A percentile compares a stretch with the other conserved stretches of the same genome.
phyloP scores from a whole-genome alignment of 257 asterid genomes.

The Phtheirospermum japonicum region DNA sequence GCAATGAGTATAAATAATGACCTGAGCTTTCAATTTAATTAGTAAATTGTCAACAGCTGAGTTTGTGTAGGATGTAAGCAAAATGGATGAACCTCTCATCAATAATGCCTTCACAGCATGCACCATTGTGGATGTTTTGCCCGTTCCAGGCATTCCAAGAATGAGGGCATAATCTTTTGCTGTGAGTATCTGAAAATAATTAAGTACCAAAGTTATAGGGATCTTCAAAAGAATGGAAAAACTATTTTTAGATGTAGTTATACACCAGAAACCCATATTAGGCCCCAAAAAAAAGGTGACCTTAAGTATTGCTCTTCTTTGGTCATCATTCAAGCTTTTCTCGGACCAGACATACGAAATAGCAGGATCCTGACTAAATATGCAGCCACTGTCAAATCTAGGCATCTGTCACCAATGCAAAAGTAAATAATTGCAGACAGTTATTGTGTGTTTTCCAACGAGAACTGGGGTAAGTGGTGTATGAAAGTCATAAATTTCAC shows the following conservation, averaged over 20 bases:
- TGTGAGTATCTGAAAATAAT: conserved; percentile 68
- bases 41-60: conserved; percentile 94
- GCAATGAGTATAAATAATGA: conserved; percentile 35
- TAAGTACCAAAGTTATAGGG: conserved; percentile 12
- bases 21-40: conserved; percentile 86
- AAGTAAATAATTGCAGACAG: conserved; percentile 22
- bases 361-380: conserved; percentile 95
- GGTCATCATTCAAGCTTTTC: conserved; percentile 87
- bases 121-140: conserved; percentile 96
- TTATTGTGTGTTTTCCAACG: conserved; percentile 17
- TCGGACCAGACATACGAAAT: conserved; percentile 76
- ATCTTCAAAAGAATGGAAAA: conserved; percentile 1
- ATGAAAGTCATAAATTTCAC: conserved; percentile 38
- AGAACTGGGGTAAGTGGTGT: conserved; percentile 10
- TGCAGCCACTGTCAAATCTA: conserved; percentile 83
- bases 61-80: conserved; percentile 98
- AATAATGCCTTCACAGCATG: conserved; percentile 96
- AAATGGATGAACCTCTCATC: conserved; percentile 93
- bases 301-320: conserved; percentile 90
- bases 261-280: conserved; percentile 11
- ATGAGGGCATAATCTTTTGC: conserved; percentile 88
- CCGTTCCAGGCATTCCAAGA: conserved; percentile 99
- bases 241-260: not conserved
- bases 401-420: conserved; percentile 59
- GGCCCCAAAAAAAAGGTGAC: conserved; percentile 30